These are phyloP conservation scores for Candida mattraensis DNA, from an alignment of 805 yeast genomes.

Conservation along the genomic window DNA sequence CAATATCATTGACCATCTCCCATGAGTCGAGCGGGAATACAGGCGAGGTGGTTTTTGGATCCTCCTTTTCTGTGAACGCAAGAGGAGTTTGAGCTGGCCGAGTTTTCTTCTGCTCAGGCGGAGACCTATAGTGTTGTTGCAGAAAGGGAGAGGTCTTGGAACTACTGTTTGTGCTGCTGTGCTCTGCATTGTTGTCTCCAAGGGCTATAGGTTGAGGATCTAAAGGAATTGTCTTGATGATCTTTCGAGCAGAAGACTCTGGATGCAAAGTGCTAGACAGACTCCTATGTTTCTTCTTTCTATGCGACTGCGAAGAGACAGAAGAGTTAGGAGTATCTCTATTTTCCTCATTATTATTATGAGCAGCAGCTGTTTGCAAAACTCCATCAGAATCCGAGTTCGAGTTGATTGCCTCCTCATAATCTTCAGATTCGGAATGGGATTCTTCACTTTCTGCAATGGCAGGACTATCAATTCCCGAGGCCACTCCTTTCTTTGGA, in stretches of 20 bases:
- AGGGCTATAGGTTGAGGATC: conserved; percentile 76
- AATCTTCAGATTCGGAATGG: conserved; percentile 17
- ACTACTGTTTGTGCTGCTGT: conserved; percentile 19
- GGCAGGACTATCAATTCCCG: conserved; percentile 29
- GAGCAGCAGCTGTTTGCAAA: conserved; percentile 25
- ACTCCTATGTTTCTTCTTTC: conserved; percentile 43
- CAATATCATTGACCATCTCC: conserved; percentile 40
- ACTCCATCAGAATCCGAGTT: conserved; percentile 21
- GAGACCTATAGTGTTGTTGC: conserved; percentile 17
- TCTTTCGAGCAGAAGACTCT: conserved; percentile 69
- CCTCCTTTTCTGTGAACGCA: not conserved
- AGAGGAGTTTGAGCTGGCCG: conserved; percentile 1
- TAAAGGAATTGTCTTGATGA: conserved; percentile 75
- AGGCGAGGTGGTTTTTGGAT: conserved; percentile 2
- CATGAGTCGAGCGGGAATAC: conserved; percentile 40
- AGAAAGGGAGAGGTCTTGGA: conserved; percentile 21
- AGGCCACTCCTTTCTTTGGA: conserved; percentile 27
- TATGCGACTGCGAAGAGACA: conserved; percentile 19
- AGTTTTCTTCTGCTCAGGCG: conserved; percentile 14
- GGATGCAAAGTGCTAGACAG: conserved; percentile 59
- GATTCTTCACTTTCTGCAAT: conserved; percentile 33
- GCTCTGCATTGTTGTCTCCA: conserved; percentile 26
- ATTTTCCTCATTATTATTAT: conserved; percentile 24
- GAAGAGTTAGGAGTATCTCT: conserved; percentile 24
- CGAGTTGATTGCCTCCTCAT: conserved; percentile 16